Conservation (phyloP, 2,329 filamentous ascomycete genomes). For the Geosmithia morbida region DNA sequence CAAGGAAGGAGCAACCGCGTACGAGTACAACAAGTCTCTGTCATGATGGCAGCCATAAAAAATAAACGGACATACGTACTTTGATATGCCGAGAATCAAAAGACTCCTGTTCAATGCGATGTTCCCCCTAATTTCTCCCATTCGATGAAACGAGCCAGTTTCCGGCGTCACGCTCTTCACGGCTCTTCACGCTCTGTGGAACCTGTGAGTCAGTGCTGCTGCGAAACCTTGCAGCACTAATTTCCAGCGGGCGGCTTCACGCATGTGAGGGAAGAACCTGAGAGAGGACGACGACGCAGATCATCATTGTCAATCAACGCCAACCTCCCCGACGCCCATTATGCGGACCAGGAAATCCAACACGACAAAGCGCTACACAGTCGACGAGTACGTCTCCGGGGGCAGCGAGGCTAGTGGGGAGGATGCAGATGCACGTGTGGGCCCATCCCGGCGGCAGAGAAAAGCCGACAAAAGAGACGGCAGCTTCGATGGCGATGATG, state of each 20-base stretch:
- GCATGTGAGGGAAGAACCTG: not conserved
- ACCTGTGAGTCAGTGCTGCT: no score
- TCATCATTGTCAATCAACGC: not conserved
- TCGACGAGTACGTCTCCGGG: conserved; percentile 20
- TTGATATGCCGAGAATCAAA: no score
- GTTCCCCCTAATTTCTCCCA: no score
- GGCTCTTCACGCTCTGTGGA: no score
- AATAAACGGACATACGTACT: no score
- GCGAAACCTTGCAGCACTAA: not conserved
- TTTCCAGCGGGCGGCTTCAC: not conserved
- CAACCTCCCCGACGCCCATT: not conserved
- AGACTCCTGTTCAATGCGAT: no score
- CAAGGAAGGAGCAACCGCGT: no score
- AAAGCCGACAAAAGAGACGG: conserved; percentile 12
- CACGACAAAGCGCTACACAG: conserved; percentile 17
- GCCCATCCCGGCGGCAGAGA: conserved; percentile 7
- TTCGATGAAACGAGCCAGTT: no score
- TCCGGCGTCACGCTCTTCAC: no score
- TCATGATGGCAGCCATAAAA: no score
- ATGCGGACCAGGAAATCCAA: conserved; percentile 24
- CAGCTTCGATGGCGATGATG: conserved; percentile 14
- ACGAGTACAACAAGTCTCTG: no score
- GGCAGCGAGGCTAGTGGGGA: conserved; percentile 11
- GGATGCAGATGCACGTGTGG: not conserved
- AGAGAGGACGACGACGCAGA: not conserved